Conservation (phyloP, 805 yeast species). For the Candida oleophila region DNA sequence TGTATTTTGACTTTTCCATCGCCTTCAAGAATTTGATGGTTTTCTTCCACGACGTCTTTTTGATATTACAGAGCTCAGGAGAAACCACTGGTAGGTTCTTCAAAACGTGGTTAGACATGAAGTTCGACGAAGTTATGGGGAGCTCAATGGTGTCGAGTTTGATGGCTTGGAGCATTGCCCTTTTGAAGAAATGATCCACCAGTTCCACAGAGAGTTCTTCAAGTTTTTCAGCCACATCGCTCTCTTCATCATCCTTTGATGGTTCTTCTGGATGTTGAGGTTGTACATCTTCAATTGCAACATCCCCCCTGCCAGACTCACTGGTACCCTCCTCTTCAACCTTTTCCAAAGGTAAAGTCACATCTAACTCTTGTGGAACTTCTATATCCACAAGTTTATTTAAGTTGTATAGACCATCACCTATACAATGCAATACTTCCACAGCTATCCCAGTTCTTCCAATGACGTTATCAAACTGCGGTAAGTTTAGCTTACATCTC, state of each 20-base stretch:
- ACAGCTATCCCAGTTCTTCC: constrained; percentile 82
- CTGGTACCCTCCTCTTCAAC: constrained; percentile 12
- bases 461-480: constrained; percentile 42
- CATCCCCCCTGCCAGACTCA: constrained; percentile 15
- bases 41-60: constrained; percentile 87
- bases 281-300: constrained; percentile 12
- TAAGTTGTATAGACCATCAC: constrained; percentile 60
- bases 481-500: constrained; percentile 48
- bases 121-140: constrained; percentile 73
- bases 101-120: constrained; percentile 68
- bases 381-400: constrained; percentile 45
- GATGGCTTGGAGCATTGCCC: constrained; percentile 70
- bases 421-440: constrained; percentile 60
- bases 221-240: constrained; percentile 33
- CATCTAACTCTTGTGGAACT: constrained; percentile 24
- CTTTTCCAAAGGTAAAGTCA: constrained; percentile 41
- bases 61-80: constrained; percentile 52
- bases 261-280: constrained; percentile 4
- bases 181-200: constrained; percentile 69
- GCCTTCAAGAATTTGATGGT: constrained; percentile 80
- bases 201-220: constrained; percentile 55
- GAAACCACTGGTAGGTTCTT: constrained; percentile 74
- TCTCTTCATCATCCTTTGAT: constrained; percentile 1
- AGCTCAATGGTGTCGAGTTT: constrained; percentile 53
- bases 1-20: constrained; percentile 72